Conservation (phyloP, 495 filamentous ascomycete genomes). For the Penicillium salamii region DNA sequence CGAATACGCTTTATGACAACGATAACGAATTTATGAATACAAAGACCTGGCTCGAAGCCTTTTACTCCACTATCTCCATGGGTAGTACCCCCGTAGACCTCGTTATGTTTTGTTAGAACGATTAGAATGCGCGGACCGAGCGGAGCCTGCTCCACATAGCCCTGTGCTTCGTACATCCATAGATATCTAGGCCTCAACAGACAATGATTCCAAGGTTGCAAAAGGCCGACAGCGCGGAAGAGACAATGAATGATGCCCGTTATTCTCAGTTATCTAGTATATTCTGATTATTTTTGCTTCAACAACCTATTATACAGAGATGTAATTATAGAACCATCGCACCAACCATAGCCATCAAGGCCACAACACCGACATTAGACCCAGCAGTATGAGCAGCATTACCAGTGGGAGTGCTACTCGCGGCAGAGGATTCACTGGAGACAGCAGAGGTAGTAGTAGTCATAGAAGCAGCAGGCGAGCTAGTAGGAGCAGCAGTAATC, state of each 20-base stretch:
- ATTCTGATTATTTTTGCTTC: not conserved
- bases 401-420: conserved; percentile 5
- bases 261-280: too few relatives aligned
- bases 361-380: conserved; percentile 15
- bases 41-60: too few relatives aligned
- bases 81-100: too few relatives aligned
- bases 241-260: too few relatives aligned
- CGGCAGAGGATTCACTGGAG: conserved; percentile 9
- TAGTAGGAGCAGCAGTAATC: conserved; percentile 18
- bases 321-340: conserved; percentile 14
- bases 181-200: too few relatives aligned
- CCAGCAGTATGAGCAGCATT: conserved; percentile 8
- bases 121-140: not conserved
- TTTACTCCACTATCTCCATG: too few relatives aligned
- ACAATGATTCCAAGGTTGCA: too few relatives aligned
- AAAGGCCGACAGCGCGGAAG: too few relatives aligned
- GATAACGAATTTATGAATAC: too few relatives aligned
- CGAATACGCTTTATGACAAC: too few relatives aligned
- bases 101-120: too few relatives aligned
- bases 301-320: not conserved
- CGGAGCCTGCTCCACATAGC: not conserved
- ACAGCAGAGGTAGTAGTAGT: conserved; percentile 12
- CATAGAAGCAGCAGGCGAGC: conserved; percentile 12
- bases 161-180: too few relatives aligned
- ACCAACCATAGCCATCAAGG: conserved; percentile 30